Evolutionary conservation across 345 rosid genomes (phyloP).

Genomic region (Cardamine chenopodiifolia): DNA sequence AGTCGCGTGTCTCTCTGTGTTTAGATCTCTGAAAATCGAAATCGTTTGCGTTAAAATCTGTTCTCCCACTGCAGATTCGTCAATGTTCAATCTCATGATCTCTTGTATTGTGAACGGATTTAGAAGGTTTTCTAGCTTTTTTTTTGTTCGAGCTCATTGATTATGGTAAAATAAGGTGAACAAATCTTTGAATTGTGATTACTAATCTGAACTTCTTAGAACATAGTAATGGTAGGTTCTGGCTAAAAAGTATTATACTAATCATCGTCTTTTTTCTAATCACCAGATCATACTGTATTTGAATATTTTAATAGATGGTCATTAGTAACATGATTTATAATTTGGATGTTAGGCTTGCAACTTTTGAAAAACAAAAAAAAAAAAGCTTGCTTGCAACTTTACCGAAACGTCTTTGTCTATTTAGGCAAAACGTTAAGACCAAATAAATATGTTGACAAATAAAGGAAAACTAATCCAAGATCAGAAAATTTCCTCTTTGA

Average conservation of each 20-base stretch:
- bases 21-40: constrained; percentile 25
- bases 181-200: constrained; percentile 2
- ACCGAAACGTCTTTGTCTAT: constrained; percentile 20
- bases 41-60: neutral
- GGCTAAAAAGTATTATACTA: neutral
- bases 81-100: constrained; percentile 17
- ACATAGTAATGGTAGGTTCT: constrained; percentile 1
- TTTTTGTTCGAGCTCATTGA: neutral
- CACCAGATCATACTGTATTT: constrained; percentile 14
- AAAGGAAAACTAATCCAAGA: constrained; percentile 19
- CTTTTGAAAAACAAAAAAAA: neutral
- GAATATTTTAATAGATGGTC: constrained; percentile 1
- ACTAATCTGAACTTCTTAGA: constrained; percentile 3
- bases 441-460: constrained; percentile 19
- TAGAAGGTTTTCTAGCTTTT: neutral
- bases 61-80: neutral
- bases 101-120: neutral
- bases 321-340: neutral
- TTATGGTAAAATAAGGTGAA: neutral
- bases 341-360: constrained; percentile 9
- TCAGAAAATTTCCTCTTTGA: constrained; percentile 3
- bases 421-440: constrained; percentile 14
- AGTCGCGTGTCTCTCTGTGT: neutral
- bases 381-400: constrained; percentile 5
- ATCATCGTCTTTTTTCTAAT: neutral